Evolutionary conservation across 2,329 filamentous ascomycete genomes (phyloP).

Genomic region (Magnaporthales sp.): DNA sequence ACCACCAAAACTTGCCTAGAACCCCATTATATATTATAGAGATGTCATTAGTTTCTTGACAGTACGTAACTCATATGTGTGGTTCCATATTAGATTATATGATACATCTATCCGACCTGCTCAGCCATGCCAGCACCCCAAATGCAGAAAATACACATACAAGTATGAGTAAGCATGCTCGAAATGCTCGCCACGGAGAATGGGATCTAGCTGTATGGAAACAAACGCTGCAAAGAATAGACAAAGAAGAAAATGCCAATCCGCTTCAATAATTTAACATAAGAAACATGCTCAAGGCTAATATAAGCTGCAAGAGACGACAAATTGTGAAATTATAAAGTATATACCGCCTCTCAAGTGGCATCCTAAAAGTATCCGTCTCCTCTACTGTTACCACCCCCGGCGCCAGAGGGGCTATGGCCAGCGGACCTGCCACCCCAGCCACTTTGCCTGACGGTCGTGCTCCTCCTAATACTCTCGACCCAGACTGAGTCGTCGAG

Average conservation of each 20-base stretch:
- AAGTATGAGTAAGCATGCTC: not conserved
- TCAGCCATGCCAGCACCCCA: not conserved
- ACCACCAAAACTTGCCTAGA: not conserved
- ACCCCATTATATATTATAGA: not conserved
- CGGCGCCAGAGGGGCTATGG: not conserved
- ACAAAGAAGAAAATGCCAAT: not conserved
- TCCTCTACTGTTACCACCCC: not conserved
- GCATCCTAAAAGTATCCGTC: not conserved
- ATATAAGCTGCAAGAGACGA: not conserved
- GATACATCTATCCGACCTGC: not conserved
- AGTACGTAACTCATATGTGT: not conserved
- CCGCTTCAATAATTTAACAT: not conserved
- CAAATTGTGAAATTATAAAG: not conserved
- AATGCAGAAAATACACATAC: too few species aligned
- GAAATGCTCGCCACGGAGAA: not conserved
- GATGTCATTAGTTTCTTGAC: not conserved
- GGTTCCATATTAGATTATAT: not conserved
- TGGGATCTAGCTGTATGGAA: not conserved
- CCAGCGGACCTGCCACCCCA: constrained; percentile 8
- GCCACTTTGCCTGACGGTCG: constrained; percentile 49
- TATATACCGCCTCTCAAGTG: not conserved
- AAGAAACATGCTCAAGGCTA: not conserved
- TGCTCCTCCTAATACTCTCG: constrained; percentile 81
- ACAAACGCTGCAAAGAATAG: not conserved
- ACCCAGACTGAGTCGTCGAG: constrained; percentile 89